These are phyloP conservation scores for Neoboletus magnificus DNA, from an alignment of 768 basidiomycete species.

Conservation along the genomic window DNA sequence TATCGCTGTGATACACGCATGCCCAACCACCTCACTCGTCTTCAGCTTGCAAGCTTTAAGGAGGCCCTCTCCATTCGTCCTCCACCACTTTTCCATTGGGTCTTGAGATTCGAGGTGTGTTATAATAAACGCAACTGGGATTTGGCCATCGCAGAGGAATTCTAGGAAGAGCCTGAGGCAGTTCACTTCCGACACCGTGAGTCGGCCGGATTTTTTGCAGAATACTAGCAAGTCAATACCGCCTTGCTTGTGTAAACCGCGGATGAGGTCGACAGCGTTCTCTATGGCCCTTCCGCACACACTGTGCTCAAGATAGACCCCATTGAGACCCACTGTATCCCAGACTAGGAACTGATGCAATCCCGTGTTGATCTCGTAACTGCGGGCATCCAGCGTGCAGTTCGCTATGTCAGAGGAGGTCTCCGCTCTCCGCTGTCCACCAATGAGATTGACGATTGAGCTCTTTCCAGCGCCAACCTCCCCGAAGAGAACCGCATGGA, in stretches of 20 bases:
- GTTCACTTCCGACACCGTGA: constrained; percentile 25
- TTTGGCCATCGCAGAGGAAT: constrained; percentile 35
- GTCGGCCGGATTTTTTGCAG: constrained; percentile 31
- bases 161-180: constrained; percentile 37
- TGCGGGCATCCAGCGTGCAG: constrained; percentile 32
- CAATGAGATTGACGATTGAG: constrained; percentile 40
- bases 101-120: constrained; percentile 35
- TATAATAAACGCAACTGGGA: constrained; percentile 39
- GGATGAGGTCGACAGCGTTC: constrained; percentile 30
- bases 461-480: constrained; percentile 41
- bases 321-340: constrained; percentile 34
- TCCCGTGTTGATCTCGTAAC: constrained; percentile 24
- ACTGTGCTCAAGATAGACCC: constrained; percentile 2
- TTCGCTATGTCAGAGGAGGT: constrained; percentile 27
- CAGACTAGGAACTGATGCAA: constrained; percentile 24
- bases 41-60: constrained; percentile 7
- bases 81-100: constrained; percentile 35
- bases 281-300: constrained; percentile 18
- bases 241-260: constrained; percentile 22
- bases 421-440: constrained; percentile 18
- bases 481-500: constrained; percentile 39
- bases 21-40: constrained; percentile 15
- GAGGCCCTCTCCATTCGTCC: constrained; percentile 15
- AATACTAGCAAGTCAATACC: constrained; percentile 41
- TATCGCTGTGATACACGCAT: constrained; percentile 31